Evolutionary conservation across 2,329 filamentous ascomycete genomes (phyloP).

Genomic region (Fusarium pseudonygamai): DNA sequence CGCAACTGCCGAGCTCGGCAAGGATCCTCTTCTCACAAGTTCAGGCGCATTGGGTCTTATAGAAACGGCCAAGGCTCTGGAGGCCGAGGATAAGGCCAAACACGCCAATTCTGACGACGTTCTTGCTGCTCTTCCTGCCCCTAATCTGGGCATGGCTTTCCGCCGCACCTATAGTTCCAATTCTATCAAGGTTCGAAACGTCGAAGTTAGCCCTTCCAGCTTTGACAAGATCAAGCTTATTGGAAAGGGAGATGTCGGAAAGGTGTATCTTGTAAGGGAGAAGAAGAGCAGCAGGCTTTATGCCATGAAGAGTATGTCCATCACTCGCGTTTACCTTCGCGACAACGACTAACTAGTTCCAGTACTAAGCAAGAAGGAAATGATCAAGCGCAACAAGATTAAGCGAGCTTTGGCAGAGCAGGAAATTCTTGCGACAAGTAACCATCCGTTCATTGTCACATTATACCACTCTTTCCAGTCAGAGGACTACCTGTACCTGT

Average conservation of each 20-base stretch:
- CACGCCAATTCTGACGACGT: slow-evolving; percentile 58
- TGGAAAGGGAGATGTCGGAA: slow-evolving; percentile 97
- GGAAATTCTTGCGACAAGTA: slow-evolving; percentile 97
- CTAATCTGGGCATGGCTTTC: slow-evolving; percentile 78
- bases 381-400: slow-evolving; percentile 99
- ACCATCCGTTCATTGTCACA: slow-evolving; percentile 98
- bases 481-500: slow-evolving; percentile 97
- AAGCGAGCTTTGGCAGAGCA: slow-evolving; percentile 97
- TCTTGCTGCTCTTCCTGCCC: slow-evolving; percentile 70
- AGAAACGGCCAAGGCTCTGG: slow-evolving; percentile 42
- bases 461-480: slow-evolving; percentile 99
- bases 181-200: slow-evolving; percentile 97
- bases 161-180: slow-evolving; percentile 98
- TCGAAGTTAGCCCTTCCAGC: slow-evolving; percentile 93
- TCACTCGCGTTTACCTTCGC: neutral
- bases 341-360: slow-evolving; percentile 49
- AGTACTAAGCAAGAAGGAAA: slow-evolving; percentile 99
- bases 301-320: slow-evolving; percentile 90
- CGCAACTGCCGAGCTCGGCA: slow-evolving; percentile 85
- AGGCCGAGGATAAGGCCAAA: slow-evolving; percentile 47
- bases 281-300: slow-evolving; percentile 97
- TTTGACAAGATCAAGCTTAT: slow-evolving; percentile 99
- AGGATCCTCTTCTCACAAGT: slow-evolving; percentile 74
- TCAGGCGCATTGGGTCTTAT: slow-evolving; percentile 53
- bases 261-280: slow-evolving; percentile 96